Base-by-base conservation (phyloP, 1,284 basidiomycete genomes). In the Sporisorium sorghi region DNA sequence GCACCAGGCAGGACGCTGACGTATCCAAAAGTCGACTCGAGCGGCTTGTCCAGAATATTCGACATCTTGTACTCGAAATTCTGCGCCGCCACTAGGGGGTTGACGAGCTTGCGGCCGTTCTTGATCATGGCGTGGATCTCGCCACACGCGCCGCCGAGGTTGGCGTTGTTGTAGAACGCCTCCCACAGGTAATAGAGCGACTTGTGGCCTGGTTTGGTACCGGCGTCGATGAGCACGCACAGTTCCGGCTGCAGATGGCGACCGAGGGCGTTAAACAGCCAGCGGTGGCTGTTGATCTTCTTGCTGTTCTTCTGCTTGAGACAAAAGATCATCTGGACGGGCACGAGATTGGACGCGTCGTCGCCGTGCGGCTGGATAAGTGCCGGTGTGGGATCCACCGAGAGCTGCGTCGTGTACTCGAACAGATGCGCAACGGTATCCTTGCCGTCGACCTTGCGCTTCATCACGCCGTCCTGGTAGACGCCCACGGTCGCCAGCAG, bases 21-120 rank as follows among this genome's bases (percentile, higher is more conserved):
- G 67, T 97, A 98, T 56, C 95, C 96, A 82, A 98, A 98, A 72
- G 90, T 91, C 80, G 92, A 94, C 86, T 98, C 95, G 48, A 96
- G 88, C 3, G 95, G 95, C 85, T 96, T 94, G 83, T 94, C 93
- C 32, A 80, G 74, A 26, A 78, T 78, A 58, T 84, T 95, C 51
- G 90, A 91, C 91, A 96, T 95, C 88, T 97, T 97, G 87, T 97
- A 97, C 86, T 97, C 94, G 72, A 95, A 95, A 84, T 95, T 94
- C 86, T 95, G 93, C 17, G 93, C 92, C 6, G 93, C 93, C 2
- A 84, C 83, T 1, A 84, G 72, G 12, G 82, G 83, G 58, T 84
- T 84, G 65, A 84, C 50, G n/a, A 84, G 77, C 70, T 83, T 84
- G 26, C 66, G 59, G 19, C 83, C 83, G 57, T 74, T 73, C 56